Evolutionary conservation across 2,329 filamentous ascomycete genomes (phyloP), one percentile per base, ranked within the genome.

Genomic region (Apiospora aurea): DNA sequence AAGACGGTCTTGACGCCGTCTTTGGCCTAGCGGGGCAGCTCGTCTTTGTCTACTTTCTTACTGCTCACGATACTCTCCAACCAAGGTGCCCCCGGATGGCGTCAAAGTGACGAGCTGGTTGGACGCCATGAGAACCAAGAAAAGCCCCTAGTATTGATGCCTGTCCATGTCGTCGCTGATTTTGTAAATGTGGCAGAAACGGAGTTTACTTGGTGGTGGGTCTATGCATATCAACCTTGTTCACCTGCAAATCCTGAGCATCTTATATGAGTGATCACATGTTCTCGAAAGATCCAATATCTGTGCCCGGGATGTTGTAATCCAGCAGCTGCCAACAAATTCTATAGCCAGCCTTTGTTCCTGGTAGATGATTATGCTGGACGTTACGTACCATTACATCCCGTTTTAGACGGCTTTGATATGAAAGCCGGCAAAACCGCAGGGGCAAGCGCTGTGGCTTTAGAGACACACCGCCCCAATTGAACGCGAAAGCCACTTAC

Each of bases 401-500:
- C 8, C 34, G 57, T 64, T 64, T 41, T 41, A 13, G 34, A 64
- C 34, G 57, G 57, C 11, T 46, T 46, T 46, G 10, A n/a, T 24
- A 64, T 41, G 18, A 7, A 24, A 41, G 34, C n/a, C 21, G 16
- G 34, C 13, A 38, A 18, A 61, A 16, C 57, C 21, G 10, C 57
- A n/a, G 57, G 4, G 34, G 29, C 34, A 64, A 41, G 34, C 14
- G 29, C 18, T 61, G 57, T 64, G 57, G 57, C 57, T 64, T 64
- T 64, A 41, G 34, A 41, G 57, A 1, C 29, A 64, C 57, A 64
- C 57, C 57, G 57, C 57, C 57, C 57, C 57, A 41, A 64, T 64
- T 64, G 29, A 61, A 7, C 38, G 34, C 34, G 16, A n/a, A 64
- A 64, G 57, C 57, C 57, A 64, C 57, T 41, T 64, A 24, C 57